A percentile compares a stretch with the other conserved stretches of the same genome.
phyloP scores from a whole-genome alignment of 1,284 basidiomycete species.

The Boletus hoseneyae region DNA sequence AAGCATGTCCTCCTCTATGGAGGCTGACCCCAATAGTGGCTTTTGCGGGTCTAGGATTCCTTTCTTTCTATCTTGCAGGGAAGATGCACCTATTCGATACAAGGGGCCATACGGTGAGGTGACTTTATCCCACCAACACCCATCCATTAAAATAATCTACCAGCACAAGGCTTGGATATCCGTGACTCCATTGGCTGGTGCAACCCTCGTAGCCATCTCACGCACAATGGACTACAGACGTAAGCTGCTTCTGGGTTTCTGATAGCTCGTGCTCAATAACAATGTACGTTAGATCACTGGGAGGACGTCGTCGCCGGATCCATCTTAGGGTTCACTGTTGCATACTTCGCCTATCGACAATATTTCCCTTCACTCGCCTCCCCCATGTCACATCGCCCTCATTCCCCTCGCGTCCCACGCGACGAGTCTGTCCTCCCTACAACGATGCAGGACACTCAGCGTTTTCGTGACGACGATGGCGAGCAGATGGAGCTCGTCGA shows the following conservation, averaged over 20 bases:
- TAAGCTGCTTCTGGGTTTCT: conserved; percentile 36
- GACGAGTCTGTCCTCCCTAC: conserved; percentile 43
- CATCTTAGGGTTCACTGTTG: conserved; percentile 66
- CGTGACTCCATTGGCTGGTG: conserved; percentile 73
- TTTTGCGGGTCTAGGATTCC: conserved; percentile 89
- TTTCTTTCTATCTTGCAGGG: conserved; percentile 85
- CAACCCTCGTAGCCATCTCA: conserved; percentile 86
- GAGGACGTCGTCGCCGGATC: conserved; percentile 84
- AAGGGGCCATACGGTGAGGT: conserved; percentile 69
- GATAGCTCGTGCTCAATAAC: conserved; percentile 1
- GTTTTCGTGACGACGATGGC: conserved; percentile 11
- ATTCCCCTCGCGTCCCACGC: conserved; percentile 64
- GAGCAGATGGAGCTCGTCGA: conserved; percentile 29
- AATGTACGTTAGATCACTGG: conserved; percentile 67
- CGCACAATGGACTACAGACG: conserved; percentile 88
- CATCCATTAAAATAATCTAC: conserved; percentile 2
- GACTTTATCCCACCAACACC: neutral
- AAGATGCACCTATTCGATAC: conserved; percentile 90
- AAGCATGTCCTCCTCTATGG: neutral
- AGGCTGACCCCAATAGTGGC: conserved; percentile 54
- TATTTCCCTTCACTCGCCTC: conserved; percentile 69
- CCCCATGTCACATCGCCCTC: conserved; percentile 65
- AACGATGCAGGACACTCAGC: conserved; percentile 7
- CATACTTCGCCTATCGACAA: conserved; percentile 81
- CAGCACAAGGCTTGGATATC: conserved; percentile 82